These are phyloP conservation scores for Trichoderma endophyticum DNA, from an alignment of 2,329 filamentous ascomycete species.

Conservation along the genomic window DNA sequence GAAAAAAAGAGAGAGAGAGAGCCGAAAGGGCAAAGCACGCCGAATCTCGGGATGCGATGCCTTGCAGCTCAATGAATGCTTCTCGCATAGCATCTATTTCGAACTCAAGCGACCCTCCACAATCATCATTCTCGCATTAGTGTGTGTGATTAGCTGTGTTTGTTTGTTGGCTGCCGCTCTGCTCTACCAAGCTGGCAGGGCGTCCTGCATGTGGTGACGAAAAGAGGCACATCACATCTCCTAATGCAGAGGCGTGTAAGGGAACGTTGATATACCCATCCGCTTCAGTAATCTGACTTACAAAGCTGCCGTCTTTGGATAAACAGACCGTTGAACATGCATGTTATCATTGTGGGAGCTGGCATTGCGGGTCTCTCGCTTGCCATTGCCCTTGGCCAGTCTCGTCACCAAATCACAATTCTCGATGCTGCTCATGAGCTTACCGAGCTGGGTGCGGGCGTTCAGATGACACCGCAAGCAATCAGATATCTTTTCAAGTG, in stretches of 20 bases:
- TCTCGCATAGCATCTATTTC: neutral
- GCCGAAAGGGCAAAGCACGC: neutral
- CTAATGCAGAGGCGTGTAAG: neutral
- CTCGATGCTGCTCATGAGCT: slow-evolving; percentile 46
- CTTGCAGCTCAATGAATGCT: neutral
- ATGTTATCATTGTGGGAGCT: slow-evolving; percentile 43
- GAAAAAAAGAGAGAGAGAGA: neutral
- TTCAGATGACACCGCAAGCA: slow-evolving; percentile 33
- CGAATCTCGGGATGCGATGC: neutral
- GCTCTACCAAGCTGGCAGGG: neutral
- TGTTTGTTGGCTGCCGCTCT: neutral
- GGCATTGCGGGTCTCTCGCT: slow-evolving; percentile 41
- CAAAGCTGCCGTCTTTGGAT: neutral
- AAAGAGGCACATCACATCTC: neutral
- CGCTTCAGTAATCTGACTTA: neutral
- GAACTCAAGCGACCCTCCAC: neutral
- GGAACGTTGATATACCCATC: neutral
- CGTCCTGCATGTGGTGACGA: neutral
- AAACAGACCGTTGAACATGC: slow-evolving; percentile 10
- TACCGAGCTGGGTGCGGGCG: slow-evolving; percentile 37
- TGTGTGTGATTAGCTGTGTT: neutral
- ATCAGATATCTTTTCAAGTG: slow-evolving; percentile 30
- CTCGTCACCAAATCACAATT: slow-evolving; percentile 45
- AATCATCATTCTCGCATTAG: neutral
- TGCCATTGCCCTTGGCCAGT: slow-evolving; percentile 38